A percentile compares a stretch with the other conserved stretches of the same genome.
Evolutionary conservation across 1,139 yeast species (phyloP).

Genomic region (Yamadazyma triangularis): DNA sequence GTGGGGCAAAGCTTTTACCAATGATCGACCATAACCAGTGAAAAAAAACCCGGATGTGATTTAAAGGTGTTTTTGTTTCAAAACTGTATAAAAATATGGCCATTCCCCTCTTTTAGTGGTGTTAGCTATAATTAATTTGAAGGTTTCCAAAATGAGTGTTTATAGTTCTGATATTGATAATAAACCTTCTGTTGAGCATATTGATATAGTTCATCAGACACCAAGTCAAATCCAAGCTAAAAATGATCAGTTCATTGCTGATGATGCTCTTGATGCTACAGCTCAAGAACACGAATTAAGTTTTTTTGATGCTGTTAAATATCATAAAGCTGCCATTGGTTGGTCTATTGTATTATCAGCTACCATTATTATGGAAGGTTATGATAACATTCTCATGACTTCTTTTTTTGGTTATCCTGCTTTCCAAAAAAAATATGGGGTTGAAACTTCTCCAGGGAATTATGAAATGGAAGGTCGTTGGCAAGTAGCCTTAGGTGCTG

Average conservation of each 20-base stretch:
- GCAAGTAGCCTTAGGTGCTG: conserved; percentile 17
- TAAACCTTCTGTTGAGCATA: conserved; percentile 2
- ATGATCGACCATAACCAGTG: no score
- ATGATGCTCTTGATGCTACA: conserved; percentile 13
- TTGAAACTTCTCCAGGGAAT: conserved; percentile 12
- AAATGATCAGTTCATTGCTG: conserved; percentile 1
- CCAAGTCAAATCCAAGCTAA: background rate
- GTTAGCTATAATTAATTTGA: background rate
- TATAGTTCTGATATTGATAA: background rate
- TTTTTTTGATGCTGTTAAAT: conserved; percentile 11
- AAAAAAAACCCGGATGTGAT: no score
- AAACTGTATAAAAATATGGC: background rate
- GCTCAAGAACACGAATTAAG: conserved; percentile 14
- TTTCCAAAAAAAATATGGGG: conserved; percentile 16
- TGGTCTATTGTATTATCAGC: conserved; percentile 18
- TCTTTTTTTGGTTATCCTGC: conserved; percentile 19
- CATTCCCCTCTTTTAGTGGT: background rate
- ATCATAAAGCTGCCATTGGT: conserved; percentile 14
- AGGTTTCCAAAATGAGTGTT: background rate
- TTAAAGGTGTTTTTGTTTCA: no score
- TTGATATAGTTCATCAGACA: conserved; percentile 1
- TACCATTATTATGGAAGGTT: conserved; percentile 22
- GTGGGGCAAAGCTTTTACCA: no score
- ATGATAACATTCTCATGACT: conserved; percentile 16
- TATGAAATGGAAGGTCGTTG: conserved; percentile 17